phyloP scores from a whole-genome alignment of 495 filamentous ascomycete species.

The Bathelium albidoporum region DNA sequence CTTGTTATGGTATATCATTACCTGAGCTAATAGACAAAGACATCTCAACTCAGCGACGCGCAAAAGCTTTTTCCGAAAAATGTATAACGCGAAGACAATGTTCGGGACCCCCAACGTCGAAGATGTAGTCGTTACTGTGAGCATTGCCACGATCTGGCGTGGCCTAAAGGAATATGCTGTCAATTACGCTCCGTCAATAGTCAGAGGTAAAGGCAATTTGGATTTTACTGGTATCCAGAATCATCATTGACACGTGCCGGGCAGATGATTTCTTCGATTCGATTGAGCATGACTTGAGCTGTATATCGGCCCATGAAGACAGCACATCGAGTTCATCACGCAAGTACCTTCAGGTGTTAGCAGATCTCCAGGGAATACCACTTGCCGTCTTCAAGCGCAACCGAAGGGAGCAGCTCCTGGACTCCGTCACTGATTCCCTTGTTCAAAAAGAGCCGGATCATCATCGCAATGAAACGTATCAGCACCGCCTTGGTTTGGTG shows the following conservation, averaged over 20 bases:
- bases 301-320: neutral
- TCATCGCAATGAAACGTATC: neutral
- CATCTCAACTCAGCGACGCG: neutral
- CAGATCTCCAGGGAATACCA: neutral
- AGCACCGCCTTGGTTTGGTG: conserved; percentile 1
- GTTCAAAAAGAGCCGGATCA: neutral
- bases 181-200: neutral
- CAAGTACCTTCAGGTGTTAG: neutral
- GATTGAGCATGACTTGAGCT: neutral
- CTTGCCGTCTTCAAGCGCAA: neutral
- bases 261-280: conserved; percentile 1
- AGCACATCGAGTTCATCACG: neutral
- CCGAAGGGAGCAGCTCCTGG: conserved; percentile 5
- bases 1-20: neutral
- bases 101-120: neutral
- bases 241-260: neutral
- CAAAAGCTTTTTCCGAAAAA: neutral
- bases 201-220: neutral
- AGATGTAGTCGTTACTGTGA: neutral
- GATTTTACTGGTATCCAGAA: neutral
- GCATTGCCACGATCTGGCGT: neutral
- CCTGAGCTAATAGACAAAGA: neutral
- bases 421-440: neutral
- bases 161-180: neutral
- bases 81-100: neutral